Evolutionary conservation across 2,329 filamentous ascomycete species (phyloP).

Genomic region (Pestalotiopsis sp.): DNA sequence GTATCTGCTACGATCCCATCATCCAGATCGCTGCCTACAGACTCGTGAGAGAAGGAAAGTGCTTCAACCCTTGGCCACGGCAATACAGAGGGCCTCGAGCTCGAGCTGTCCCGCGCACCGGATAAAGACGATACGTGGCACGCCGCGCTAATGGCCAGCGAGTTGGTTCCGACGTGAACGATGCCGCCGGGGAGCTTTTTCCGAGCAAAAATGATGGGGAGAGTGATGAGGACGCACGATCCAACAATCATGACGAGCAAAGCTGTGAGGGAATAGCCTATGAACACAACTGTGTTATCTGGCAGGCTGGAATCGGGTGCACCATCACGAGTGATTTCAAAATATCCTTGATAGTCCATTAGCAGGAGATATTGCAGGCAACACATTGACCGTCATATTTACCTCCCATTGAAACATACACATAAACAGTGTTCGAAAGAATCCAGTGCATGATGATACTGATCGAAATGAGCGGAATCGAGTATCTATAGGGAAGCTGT

Average conservation of each 20-base stretch:
- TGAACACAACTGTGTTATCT: constrained; percentile 10
- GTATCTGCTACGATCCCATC: background rate
- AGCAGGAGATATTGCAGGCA: background rate
- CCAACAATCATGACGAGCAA: constrained; percentile 16
- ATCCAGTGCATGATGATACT: constrained; percentile 44
- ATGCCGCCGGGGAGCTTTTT: constrained; percentile 19
- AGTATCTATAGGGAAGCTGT: constrained; percentile 42
- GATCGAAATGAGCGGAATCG: constrained; percentile 35
- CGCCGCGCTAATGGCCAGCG: constrained; percentile 23
- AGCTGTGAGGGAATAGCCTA: constrained; percentile 15
- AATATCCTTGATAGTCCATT: background rate
- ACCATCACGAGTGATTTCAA: background rate
- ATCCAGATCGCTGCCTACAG: background rate
- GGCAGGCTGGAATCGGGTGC: constrained; percentile 16
- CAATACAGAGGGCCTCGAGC: background rate
- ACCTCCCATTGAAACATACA: constrained; percentile 28
- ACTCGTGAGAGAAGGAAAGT: background rate
- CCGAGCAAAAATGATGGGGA: constrained; percentile 17
- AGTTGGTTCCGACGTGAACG: constrained; percentile 22
- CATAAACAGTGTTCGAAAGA: constrained; percentile 41
- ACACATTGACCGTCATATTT: background rate
- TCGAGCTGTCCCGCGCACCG: background rate
- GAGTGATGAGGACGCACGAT: constrained; percentile 7
- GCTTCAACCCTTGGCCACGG: background rate
- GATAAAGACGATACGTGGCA: constrained; percentile 22